Conservation (phyloP, 768 basidiomycete genomes). For the Hypholoma sublateritium region DNA sequence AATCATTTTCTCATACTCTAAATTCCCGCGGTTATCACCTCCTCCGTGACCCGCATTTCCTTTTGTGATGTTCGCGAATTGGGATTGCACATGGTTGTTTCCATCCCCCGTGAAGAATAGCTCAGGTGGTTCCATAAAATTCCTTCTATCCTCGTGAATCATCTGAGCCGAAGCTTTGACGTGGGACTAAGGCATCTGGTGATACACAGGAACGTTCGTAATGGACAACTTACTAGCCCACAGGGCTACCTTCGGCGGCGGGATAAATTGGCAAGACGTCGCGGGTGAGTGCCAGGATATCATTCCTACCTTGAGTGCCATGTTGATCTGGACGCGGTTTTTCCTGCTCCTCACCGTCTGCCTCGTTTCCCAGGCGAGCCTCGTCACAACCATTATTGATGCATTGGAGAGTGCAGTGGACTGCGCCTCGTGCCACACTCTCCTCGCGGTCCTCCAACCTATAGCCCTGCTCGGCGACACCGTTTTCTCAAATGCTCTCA, state of each 20-base stretch:
- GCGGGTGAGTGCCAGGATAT: neutral
- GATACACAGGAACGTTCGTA: no score
- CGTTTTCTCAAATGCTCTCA: conserved; percentile 42
- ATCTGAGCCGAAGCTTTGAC: no score
- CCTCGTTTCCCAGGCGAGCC: conserved; percentile 23
- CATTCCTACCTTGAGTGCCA: neutral
- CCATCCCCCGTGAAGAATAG: neutral
- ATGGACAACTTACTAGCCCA: no score
- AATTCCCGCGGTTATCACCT: neutral
- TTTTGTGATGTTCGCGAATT: conserved; percentile 6
- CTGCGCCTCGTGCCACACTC: conserved; percentile 51
- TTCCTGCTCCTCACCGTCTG: conserved; percentile 16
- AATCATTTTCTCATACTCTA: neutral
- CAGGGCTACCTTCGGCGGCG: no score
- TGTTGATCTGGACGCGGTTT: conserved; percentile 12
- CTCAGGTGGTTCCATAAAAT: no score
- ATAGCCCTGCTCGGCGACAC: conserved; percentile 50
- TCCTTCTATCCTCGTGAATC: neutral
- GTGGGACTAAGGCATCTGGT: no score
- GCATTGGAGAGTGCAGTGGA: conserved; percentile 45
- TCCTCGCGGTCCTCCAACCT: conserved; percentile 44
- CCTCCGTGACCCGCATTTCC: neutral
- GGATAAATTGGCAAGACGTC: neutral
- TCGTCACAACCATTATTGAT: conserved; percentile 40
- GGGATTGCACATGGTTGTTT: conserved; percentile 5